A percentile compares a stretch with the other conserved stretches of the same genome.
These are phyloP conservation scores for Tremellales sp. DNA, from an alignment of 1,284 basidiomycete species.

Conservation along the genomic window DNA sequence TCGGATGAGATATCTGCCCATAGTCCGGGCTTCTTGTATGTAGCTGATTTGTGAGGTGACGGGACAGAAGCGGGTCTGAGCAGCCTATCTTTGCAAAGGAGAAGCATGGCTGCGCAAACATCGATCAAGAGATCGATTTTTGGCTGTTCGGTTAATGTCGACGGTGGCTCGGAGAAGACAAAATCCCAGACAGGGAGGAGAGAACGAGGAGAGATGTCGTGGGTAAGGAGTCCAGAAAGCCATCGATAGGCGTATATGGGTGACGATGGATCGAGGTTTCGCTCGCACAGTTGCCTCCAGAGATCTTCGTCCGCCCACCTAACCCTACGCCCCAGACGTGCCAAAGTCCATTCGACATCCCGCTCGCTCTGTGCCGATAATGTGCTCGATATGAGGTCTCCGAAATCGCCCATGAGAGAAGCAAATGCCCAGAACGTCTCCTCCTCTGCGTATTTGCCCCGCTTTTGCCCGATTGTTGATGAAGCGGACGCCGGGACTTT, in stretches of 20 bases:
- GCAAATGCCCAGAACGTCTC: constrained; percentile 44
- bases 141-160: constrained; percentile 20
- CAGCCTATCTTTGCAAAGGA: constrained; percentile 28
- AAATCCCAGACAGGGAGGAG: constrained; percentile 43
- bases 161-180: constrained; percentile 35
- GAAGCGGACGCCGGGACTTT: not conserved
- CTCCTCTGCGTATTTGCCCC: constrained; percentile 39
- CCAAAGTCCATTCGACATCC: constrained; percentile 14
- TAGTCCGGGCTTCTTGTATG: constrained; percentile 1
- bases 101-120: constrained; percentile 38
- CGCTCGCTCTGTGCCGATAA: not conserved
- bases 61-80: not conserved
- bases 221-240: constrained; percentile 31
- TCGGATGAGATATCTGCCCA: constrained; percentile 12
- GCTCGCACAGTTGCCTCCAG: constrained; percentile 19
- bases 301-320: constrained; percentile 41
- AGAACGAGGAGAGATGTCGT: constrained; percentile 20
- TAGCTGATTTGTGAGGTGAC: not conserved
- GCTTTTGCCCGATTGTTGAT: no score
- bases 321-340: constrained; percentile 27
- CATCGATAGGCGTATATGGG: constrained; percentile 42
- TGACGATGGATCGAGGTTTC: constrained; percentile 34
- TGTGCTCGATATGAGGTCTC: constrained; percentile 17
- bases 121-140: constrained; percentile 41
- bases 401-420: constrained; percentile 35